Evolutionary conservation across 2,329 filamentous ascomycete species (phyloP), one percentile per base, ranked within the genome.

Genomic region (Apiospora pterosperma): DNA sequence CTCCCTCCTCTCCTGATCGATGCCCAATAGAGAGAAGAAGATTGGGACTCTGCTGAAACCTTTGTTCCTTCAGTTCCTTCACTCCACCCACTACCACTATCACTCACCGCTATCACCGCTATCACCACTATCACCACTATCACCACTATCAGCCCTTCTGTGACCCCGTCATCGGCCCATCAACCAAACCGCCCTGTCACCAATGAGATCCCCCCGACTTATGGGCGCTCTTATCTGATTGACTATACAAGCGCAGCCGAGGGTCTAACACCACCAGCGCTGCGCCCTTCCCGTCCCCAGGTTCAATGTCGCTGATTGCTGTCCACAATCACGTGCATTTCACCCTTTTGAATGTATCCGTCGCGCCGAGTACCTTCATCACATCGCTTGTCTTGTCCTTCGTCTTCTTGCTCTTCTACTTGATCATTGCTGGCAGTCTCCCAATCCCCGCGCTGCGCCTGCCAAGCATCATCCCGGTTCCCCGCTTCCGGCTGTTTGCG

Each of bases 281-380:
- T n/a, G 28, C 48, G 48, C 48, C 31, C n/a, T 55, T 55, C 48
- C 34, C 25, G 48, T 55, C 48, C 28, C 48, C 36, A 44, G 31
- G 44, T 36, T 59, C 41, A 52, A 66, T 66, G 79, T 85, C 85
- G 65, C 79, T 88, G 75, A 77, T 88, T 70, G 85, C 84, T 62
- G 82, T 88, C 69, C 85, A 87, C 77, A 88, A 85, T 76, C 84
- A 87, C 81, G 81, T 61, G 39, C 60, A 62, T 34, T 34, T 88
- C 74, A 85, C 85, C 65, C 81, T 88, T 69, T 74, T 88, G 74
- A 88, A 82, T 76, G 79, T 88, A 72, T 83, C 79, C 71, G 82
- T 88, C 74, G 84, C 85, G 44, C 85, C 86, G 28, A 84, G 83
- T 74, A 85, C 84, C 64, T 88, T 84, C 73, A 77, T 88, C 70